Evolutionary conservation across 345 rosid genomes (phyloP), one percentile per base, ranked within the genome.

Genomic region (Eucalyptus tenuipes): DNA sequence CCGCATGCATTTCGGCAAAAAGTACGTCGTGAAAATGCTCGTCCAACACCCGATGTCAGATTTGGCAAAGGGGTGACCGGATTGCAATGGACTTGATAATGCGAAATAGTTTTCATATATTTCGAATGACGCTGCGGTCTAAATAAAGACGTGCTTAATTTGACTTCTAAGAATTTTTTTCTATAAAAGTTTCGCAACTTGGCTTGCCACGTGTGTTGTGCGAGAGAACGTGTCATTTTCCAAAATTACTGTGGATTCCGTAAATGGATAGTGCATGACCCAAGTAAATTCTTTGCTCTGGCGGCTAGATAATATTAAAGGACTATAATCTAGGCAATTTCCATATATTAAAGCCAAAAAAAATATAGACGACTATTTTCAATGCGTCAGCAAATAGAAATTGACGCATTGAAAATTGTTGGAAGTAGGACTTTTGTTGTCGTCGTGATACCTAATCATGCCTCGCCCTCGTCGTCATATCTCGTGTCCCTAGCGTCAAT

Each of bases 51-150:
- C 14, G 16, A 12, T 27, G 24, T 59, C 31, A 12, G 66, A 59
- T 59, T 18, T 52, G 66, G 66, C 66, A 1, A 59, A 59, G 29
- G 14, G 66, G 31, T 27, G 66, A 27, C 13, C 15, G 13, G 66
- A 20, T 55, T 22, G 29, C 6, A 55, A 10, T 55, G 5, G 0
- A 55, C 13, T 22, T 55, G 5, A 27, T 27, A 12, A 3, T 1
- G 7, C 27, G 31, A 27, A 59, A 59, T 27, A 0, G 0, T 59
- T 2, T 59, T 59, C 31, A 55, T 24, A 22, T 9, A 1, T 24
- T 55, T 55, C 3, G 6, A 55, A 12, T 10, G 1, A 55, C 6
- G 6, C 0, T 55, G 13, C 13, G 3, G 5, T 24, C 8, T 29
- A 55, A 55, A 24, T 9, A 24, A 55, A 55, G 13, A 10, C 6